These are phyloP conservation scores for Basipetospora chlamydospora DNA, from an alignment of 2,329 filamentous ascomycete species.

Conservation along the genomic window DNA sequence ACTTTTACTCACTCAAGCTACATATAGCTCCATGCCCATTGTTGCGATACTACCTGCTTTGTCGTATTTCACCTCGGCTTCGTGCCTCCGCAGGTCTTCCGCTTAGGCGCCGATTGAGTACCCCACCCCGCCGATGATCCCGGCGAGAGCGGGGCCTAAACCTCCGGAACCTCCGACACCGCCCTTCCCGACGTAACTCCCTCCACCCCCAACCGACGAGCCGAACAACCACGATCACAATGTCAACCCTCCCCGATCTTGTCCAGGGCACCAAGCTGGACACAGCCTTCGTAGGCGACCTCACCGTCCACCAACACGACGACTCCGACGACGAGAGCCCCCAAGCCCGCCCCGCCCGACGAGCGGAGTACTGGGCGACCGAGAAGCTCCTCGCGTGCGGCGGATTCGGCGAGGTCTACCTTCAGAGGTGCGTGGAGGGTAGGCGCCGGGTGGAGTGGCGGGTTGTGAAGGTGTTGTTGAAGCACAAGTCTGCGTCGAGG, in stretches of 20 bases:
- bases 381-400: conserved; percentile 8
- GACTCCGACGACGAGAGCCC: conserved; percentile 8
- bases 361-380: conserved; percentile 8
- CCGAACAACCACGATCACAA: too few relatives aligned
- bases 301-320: conserved; percentile 6
- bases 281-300: conserved; percentile 1
- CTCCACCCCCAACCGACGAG: too few relatives aligned
- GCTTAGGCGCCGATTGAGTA: too few relatives aligned
- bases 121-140: too few relatives aligned
- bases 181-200: too few relatives aligned
- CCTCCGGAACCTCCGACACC: too few relatives aligned
- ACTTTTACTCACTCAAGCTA: too few relatives aligned
- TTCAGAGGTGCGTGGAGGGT: conserved; percentile 7
- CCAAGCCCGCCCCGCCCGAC: conserved; percentile 6
- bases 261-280: conserved; percentile 7
- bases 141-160: too few relatives aligned
- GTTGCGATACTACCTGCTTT: too few relatives aligned
- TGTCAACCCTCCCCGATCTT: conserved; percentile 3
- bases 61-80: too few relatives aligned
- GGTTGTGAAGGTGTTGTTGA: conserved; percentile 10
- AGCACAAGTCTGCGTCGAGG: conserved; percentile 3
- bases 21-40: too few relatives aligned
- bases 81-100: too few relatives aligned
- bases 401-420: conserved; percentile 9
- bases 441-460: conserved; percentile 6